Evolutionary conservation across 768 basidiomycete genomes (phyloP), one percentile per base, ranked within the genome.

Genomic region (Trametes cinnabarina): DNA sequence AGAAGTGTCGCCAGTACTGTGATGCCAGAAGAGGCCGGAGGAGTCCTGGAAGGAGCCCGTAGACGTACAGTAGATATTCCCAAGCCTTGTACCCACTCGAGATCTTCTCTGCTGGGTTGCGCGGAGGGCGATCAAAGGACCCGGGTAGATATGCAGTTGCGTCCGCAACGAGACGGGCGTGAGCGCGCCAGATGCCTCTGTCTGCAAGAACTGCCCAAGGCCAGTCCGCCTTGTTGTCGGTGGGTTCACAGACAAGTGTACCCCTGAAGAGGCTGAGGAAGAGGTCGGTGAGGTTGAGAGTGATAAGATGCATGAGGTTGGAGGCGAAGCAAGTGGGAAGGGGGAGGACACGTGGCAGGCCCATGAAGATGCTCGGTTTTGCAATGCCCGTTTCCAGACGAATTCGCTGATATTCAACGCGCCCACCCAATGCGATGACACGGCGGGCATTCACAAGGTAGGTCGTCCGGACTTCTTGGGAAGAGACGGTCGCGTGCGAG

Each of bases 61-160:
- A 69, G 11, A 72, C 34, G 44, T 68, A 71, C 0, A 51, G 28
- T 0, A 62, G 59, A 39, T 48, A 71, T 39, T 72, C 69, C 54
- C 61, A 65, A 3, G 71, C 70, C 40, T 73, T 73, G 60, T 72
- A 73, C 0, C 71, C 69, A 23, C 65, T 69, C 3, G 69, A 60
- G 53, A 79, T 70, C 55, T 79, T 79, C 40, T 73, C 65, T 0
- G 75, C 75, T n/a, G 67, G 66, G 53, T 80, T 75, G 0, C 74
- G 69, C 2, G 76, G 79, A 7, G 76, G 72, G 3, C 72, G 67
- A 58, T 77, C 73, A 65, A 77, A 78, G 0, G 72, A 77, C 1
- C 70, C 68, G 20, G 76, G 77, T 17, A 79, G 63, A 51, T 72
- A 77, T 2, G 61, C 58, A 0, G 65, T 66, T 0, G 69, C 61